These are phyloP conservation scores for Reutealis trisperma DNA, from an alignment of 345 rosid species.

Conservation along the genomic window DNA sequence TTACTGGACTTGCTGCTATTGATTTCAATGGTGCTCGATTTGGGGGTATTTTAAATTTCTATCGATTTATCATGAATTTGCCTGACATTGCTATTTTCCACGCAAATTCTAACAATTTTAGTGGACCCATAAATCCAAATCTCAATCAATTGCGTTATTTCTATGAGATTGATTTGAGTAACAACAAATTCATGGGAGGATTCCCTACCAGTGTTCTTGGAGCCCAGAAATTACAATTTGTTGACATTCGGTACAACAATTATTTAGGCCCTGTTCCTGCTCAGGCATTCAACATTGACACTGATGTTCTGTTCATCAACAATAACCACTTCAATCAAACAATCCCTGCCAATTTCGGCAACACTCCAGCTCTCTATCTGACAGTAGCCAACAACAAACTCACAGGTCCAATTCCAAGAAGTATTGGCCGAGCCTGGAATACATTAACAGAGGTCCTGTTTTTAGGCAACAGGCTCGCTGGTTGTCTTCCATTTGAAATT, in stretches of 20 bases:
- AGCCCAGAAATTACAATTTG: conserved; percentile 18
- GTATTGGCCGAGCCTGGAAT: conserved; percentile 28
- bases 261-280: conserved; percentile 24
- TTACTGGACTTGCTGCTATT: conserved; percentile 22
- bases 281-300: conserved; percentile 27
- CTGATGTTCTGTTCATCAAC: conserved; percentile 33
- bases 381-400: conserved; percentile 34
- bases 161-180: conserved; percentile 34
- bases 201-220: conserved; percentile 27
- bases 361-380: conserved; percentile 30
- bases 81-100: conserved; percentile 44
- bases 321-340: conserved; percentile 21
- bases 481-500: conserved; percentile 35
- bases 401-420: conserved; percentile 31
- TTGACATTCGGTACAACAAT: conserved; percentile 32
- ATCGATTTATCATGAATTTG: conserved; percentile 29
- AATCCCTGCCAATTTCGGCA: conserved; percentile 29
- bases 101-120: conserved; percentile 43
- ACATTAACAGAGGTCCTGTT: conserved; percentile 24
- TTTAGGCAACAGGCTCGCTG: conserved; percentile 26
- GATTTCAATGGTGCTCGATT: conserved; percentile 43
- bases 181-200: conserved; percentile 26
- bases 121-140: conserved; percentile 3
- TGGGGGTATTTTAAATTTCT: conserved; percentile 23
- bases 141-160: conserved; percentile 18